These are phyloP conservation scores for Ophiostoma quercus DNA, from an alignment of 2,329 filamentous ascomycete genomes.

Conservation along the genomic window DNA sequence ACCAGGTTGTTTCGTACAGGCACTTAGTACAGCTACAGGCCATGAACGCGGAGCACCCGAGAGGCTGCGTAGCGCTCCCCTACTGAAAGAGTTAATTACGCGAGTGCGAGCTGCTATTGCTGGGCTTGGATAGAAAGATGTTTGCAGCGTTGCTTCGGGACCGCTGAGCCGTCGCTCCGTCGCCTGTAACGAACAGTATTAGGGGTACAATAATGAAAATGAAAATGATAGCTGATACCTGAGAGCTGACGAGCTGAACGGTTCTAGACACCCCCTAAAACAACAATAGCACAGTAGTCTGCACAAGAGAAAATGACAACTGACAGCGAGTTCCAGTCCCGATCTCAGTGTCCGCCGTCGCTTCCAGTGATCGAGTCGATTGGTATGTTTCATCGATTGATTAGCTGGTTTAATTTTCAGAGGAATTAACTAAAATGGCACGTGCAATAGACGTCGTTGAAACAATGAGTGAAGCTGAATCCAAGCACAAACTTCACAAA, in stretches of 20 bases:
- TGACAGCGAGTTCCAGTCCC: background rate
- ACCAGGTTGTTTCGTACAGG: too few species aligned
- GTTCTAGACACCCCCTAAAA: background rate
- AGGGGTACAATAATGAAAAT: too few species aligned
- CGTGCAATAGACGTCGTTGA: background rate
- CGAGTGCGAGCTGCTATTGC: background rate
- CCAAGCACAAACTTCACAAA: background rate
- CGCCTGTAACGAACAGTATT: too few species aligned
- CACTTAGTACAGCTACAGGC: too few species aligned
- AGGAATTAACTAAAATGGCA: background rate
- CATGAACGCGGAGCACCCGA: conserved; percentile 2
- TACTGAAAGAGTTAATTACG: background rate
- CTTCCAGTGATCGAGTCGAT: conserved; percentile 10
- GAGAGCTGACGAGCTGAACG: background rate
- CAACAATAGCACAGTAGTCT: background rate
- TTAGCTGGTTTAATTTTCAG: background rate
- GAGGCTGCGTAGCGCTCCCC: background rate
- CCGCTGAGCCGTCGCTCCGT: background rate
- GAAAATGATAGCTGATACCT: background rate
- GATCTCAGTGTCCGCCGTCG: background rate
- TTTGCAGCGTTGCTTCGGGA: background rate
- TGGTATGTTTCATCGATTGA: background rate
- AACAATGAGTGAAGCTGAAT: background rate
- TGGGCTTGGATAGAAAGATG: too few species aligned
- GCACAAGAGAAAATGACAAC: background rate